Conservation (phyloP, 2,329 filamentous ascomycete genomes). For the Elsinoe arachidis region DNA sequence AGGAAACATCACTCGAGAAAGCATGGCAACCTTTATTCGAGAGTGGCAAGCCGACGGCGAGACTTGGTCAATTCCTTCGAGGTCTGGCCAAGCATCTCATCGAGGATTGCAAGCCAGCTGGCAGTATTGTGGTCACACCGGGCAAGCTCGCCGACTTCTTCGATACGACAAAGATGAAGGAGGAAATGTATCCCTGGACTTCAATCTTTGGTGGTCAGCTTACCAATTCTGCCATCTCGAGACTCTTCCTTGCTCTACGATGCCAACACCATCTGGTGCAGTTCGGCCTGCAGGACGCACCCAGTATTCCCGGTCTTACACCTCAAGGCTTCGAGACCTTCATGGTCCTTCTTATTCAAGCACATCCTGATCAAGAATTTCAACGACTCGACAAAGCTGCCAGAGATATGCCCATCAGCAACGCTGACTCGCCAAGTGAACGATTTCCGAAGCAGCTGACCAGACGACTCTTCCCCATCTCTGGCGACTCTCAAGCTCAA, state of each 20-base stretch:
- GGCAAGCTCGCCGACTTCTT: slow-evolving; percentile 70
- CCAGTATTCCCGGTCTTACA: slow-evolving; percentile 38
- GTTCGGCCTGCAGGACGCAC: slow-evolving; percentile 32
- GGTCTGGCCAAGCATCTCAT: slow-evolving; percentile 68
- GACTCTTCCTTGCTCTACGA: slow-evolving; percentile 39
- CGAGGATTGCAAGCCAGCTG: slow-evolving; percentile 58
- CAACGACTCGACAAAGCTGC: slow-evolving; percentile 61
- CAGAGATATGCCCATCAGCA: slow-evolving; percentile 60
- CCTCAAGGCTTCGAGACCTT: slow-evolving; percentile 47
- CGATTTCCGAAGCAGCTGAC: slow-evolving; percentile 72
- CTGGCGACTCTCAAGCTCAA: slow-evolving; percentile 48
- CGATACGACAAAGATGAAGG: slow-evolving; percentile 51
- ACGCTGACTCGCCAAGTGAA: slow-evolving; percentile 56
- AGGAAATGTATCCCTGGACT: slow-evolving; percentile 60
- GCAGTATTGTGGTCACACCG: slow-evolving; percentile 64
- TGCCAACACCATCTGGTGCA: slow-evolving; percentile 44
- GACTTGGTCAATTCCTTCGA: slow-evolving; percentile 61
- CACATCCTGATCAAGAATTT: slow-evolving; percentile 68
- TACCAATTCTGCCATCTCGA: slow-evolving; percentile 32
- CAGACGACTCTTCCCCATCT: slow-evolving; percentile 59
- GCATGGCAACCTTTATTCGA: slow-evolving; percentile 74
- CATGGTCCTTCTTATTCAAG: slow-evolving; percentile 63
- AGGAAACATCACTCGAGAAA: slow-evolving; percentile 53
- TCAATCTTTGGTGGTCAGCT: slow-evolving; percentile 39
- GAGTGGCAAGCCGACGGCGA: slow-evolving; percentile 56